Evolutionary conservation across 1,284 basidiomycete genomes (phyloP).

Genomic region (Apiotrichum gracile): DNA sequence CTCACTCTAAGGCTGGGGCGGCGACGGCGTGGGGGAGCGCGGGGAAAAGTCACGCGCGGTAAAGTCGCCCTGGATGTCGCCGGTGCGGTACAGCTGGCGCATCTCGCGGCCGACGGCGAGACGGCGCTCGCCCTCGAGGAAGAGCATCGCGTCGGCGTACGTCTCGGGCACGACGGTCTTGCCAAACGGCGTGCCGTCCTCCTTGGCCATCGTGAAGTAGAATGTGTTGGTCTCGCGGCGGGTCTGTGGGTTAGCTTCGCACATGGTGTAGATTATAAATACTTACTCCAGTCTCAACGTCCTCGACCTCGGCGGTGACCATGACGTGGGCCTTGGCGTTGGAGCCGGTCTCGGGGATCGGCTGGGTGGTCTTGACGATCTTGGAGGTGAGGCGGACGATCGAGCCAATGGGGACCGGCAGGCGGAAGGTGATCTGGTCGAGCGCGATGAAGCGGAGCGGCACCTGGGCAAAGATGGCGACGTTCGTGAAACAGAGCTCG

Average conservation of each 20-base stretch:
- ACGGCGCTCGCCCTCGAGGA: slow-evolving; percentile 67
- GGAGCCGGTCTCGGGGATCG: slow-evolving; percentile 21
- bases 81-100: slow-evolving; percentile 37
- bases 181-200: slow-evolving; percentile 45
- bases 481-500: slow-evolving; percentile 68
- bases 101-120: slow-evolving; percentile 44
- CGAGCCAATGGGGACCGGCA: slow-evolving; percentile 75
- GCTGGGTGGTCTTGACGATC: slow-evolving; percentile 49
- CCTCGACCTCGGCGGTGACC: slow-evolving; percentile 69
- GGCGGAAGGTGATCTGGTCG: slow-evolving; percentile 69
- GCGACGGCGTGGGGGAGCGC: too few species aligned
- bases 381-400: slow-evolving; percentile 66
- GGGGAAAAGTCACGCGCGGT: too few species aligned
- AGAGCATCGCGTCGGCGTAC: slow-evolving; percentile 67
- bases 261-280: too few species aligned
- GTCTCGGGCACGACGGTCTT: slow-evolving; percentile 58
- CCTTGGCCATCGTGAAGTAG: slow-evolving; percentile 45
- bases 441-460: slow-evolving; percentile 68
- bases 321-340: slow-evolving; percentile 57
- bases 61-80: neutral
- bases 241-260: slow-evolving; percentile 12
- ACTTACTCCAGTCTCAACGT: slow-evolving; percentile 63
- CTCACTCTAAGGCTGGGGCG: too few species aligned
- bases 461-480: slow-evolving; percentile 62
- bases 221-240: slow-evolving; percentile 50